Evolutionary conservation across 495 filamentous ascomycete genomes (phyloP).

Genomic region (Penicillium antarcticum): DNA sequence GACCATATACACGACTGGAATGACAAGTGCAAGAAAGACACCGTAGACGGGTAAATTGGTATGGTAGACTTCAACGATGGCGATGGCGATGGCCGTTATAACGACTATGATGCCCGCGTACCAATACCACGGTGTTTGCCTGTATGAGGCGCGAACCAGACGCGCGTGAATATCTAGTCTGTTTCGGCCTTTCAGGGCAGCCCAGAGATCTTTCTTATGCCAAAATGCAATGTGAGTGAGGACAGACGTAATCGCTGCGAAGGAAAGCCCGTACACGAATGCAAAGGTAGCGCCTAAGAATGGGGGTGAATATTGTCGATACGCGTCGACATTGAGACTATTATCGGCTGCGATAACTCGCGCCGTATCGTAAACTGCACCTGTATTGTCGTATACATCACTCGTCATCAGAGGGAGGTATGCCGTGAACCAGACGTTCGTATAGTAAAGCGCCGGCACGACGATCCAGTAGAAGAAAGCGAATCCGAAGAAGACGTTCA

Average conservation of each 20-base stretch:
- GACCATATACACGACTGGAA: constrained; percentile 73
- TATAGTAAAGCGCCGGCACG: constrained; percentile 34
- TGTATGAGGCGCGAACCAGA: constrained; percentile 67
- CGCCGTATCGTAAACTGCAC: constrained; percentile 71
- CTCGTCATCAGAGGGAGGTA: constrained; percentile 38
- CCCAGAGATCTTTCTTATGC: constrained; percentile 56
- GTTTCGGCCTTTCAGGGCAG: constrained; percentile 41
- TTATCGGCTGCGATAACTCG: constrained; percentile 70
- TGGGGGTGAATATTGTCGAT: constrained; percentile 75
- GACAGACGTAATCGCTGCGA: constrained; percentile 70
- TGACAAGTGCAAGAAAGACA: constrained; percentile 67
- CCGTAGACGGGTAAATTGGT: constrained; percentile 82
- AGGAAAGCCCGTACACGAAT: constrained; percentile 77
- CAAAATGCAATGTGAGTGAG: constrained; percentile 59
- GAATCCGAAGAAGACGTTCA: constrained; percentile 52
- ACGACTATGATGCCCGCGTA: constrained; percentile 69
- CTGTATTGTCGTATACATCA: constrained; percentile 77
- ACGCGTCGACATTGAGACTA: constrained; percentile 67
- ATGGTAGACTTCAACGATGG: constrained; percentile 76
- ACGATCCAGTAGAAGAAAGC: constrained; percentile 33
- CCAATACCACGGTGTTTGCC: constrained; percentile 75
- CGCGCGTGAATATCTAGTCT: constrained; percentile 62
- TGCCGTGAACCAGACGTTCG: constrained; percentile 36
- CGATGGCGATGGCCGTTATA: constrained; percentile 75
- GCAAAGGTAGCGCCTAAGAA: constrained; percentile 81